phyloP scores from a whole-genome alignment of 176 grass and related monocot genomes.

The Juncus effusus region DNA sequence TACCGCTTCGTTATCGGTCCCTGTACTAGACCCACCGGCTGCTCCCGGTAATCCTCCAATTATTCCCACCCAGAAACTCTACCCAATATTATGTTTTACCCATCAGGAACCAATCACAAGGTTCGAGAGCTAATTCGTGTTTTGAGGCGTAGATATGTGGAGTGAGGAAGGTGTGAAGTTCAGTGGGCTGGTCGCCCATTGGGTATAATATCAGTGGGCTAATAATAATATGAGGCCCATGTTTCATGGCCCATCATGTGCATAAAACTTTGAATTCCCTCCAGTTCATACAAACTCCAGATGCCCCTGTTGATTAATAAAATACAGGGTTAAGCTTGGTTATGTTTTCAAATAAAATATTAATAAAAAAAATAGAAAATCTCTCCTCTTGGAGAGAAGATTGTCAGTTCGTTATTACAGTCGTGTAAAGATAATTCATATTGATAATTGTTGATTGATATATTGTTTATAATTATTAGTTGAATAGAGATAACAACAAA shows the following conservation, averaged over 20 bases:
- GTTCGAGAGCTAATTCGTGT: neutral
- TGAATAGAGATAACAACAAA: too few species aligned
- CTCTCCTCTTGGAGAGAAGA: neutral
- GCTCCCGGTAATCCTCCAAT: too few species aligned
- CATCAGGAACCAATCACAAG: neutral
- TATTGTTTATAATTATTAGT: too few species aligned
- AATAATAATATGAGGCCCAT: neutral
- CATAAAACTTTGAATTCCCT: too few species aligned
- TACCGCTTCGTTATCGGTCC: constrained; percentile 17
- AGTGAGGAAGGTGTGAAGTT: neutral
- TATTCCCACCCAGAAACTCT: too few species aligned
- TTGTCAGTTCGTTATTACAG: neutral
- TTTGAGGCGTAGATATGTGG: neutral
- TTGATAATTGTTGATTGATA: too few species aligned
- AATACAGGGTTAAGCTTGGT: too few species aligned
- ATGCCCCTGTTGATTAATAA: too few species aligned
- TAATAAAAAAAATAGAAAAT: too few species aligned
- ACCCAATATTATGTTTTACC: neutral
- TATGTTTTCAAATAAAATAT: too few species aligned
- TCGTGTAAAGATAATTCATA: too few species aligned
- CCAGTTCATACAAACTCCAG: too few species aligned
- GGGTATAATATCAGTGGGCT: constrained; percentile 7
- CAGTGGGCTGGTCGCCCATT: constrained; percentile 26
- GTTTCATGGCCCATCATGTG: neutral
- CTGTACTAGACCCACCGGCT: neutral